Evolutionary conservation across 768 basidiomycete genomes (phyloP).

Genomic region (Boletus coccyginus): DNA sequence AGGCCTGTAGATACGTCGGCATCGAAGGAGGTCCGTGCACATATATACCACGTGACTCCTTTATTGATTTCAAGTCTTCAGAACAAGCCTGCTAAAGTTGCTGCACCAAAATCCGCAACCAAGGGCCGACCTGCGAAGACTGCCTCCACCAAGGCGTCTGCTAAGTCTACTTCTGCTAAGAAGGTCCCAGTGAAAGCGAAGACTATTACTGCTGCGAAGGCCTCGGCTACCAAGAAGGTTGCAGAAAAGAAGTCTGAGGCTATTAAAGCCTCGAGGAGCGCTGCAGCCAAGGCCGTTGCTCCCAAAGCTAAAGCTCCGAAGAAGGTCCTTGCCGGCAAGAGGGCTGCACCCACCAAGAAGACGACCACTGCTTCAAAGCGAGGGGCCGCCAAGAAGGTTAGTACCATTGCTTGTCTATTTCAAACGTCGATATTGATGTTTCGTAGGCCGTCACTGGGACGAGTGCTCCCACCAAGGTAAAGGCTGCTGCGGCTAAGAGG

Average conservation of each 20-base stretch:
- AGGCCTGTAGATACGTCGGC: conserved; percentile 48
- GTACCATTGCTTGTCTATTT: not conserved
- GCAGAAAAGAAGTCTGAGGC: conserved; percentile 33
- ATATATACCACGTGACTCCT: conserved; percentile 20
- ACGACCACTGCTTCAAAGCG: conserved; percentile 42
- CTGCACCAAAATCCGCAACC: conserved; percentile 22
- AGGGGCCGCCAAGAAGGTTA: conserved; percentile 63
- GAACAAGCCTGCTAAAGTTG: conserved; percentile 34
- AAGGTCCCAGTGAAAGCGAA: conserved; percentile 37
- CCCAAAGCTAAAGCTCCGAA: conserved; percentile 23
- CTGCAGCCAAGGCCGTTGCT: conserved; percentile 12
- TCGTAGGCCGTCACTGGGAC: conserved; percentile 52
- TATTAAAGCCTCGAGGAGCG: conserved; percentile 33
- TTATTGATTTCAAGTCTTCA: conserved; percentile 11
- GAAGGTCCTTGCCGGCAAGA: conserved; percentile 34
- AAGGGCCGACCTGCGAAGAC: conserved; percentile 30
- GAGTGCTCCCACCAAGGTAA: conserved; percentile 36
- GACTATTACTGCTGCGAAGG: conserved; percentile 27
- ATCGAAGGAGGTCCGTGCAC: conserved; percentile 54
- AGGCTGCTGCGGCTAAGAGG: conserved; percentile 34
- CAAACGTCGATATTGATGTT: conserved; percentile 1
- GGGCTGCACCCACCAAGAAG: conserved; percentile 39
- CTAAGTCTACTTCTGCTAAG: conserved; percentile 24
- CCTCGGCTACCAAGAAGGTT: conserved; percentile 42
- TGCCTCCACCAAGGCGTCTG: conserved; percentile 23